phyloP scores from a whole-genome alignment of 345 rosid species.

The Lepidium sativum region DNA sequence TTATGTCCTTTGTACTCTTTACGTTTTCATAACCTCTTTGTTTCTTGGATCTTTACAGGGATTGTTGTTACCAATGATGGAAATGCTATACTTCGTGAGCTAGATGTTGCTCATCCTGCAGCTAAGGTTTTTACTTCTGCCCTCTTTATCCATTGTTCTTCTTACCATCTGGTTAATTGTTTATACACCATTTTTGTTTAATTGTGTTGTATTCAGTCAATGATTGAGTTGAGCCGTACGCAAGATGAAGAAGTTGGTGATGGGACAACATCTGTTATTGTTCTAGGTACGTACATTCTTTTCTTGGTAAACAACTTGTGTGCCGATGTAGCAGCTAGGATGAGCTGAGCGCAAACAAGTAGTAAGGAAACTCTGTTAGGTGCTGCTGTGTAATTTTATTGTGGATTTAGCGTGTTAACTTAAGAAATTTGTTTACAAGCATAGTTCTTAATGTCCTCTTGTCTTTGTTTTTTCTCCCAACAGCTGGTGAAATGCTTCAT shows the following conservation, averaged over 20 bases:
- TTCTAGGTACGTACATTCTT: slow-evolving; percentile 44
- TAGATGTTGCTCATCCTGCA: slow-evolving; percentile 84
- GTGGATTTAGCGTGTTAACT: not conserved
- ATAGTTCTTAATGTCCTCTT: not conserved
- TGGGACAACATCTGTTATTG: slow-evolving; percentile 88
- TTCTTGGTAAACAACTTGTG: not conserved
- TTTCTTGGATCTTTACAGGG: slow-evolving; percentile 32
- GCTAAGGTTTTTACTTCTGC: slow-evolving; percentile 44
- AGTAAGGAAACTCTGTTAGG: not conserved
- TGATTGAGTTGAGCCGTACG: slow-evolving; percentile 84
- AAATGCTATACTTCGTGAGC: slow-evolving; percentile 75
- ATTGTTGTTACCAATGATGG: slow-evolving; percentile 91
- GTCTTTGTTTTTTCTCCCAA: not conserved
- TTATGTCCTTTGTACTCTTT: not conserved
- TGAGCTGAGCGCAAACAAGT: not conserved
- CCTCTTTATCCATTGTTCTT: not conserved
- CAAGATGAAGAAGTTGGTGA: slow-evolving; percentile 97
- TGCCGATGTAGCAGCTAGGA: not conserved
- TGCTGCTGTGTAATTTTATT: not conserved
- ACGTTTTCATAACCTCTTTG: not conserved
- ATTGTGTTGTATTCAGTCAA: slow-evolving; percentile 36
- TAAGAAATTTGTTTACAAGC: not conserved
- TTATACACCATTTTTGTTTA: not conserved
- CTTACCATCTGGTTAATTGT: not conserved
- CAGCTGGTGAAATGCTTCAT: slow-evolving; percentile 95